Conservation (phyloP, 2,329 filamentous ascomycete genomes). For the Zopfia rhizophila region DNA sequence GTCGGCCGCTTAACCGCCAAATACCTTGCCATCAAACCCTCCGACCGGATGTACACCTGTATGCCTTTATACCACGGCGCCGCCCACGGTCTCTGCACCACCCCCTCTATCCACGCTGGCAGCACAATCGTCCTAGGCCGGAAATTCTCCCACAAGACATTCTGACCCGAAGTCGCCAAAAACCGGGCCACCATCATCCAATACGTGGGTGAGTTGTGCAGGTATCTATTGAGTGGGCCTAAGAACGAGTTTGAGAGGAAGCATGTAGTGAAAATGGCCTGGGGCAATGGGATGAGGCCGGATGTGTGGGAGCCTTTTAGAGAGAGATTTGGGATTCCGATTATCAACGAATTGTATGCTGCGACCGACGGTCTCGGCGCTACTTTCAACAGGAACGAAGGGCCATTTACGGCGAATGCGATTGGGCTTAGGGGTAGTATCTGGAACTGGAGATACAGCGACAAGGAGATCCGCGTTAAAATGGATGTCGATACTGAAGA, state of each 20-base stretch:
- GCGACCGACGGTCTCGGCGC: constrained; percentile 51
- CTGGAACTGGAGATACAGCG: constrained; percentile 44
- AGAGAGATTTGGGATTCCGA: constrained; percentile 50
- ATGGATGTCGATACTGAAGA: constrained; percentile 53
- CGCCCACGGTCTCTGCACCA: constrained; percentile 43
- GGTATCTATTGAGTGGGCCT: constrained; percentile 49
- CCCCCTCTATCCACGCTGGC: constrained; percentile 43
- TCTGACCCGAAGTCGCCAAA: constrained; percentile 50
- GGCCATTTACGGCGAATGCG: constrained; percentile 45
- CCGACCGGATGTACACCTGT: constrained; percentile 47
- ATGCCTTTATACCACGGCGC: constrained; percentile 52
- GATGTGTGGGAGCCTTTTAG: constrained; percentile 55
- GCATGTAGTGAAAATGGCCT: constrained; percentile 47
- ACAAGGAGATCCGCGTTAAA: constrained; percentile 45
- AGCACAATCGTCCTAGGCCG: constrained; percentile 41
- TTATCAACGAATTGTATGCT: constrained; percentile 53
- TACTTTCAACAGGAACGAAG: constrained; percentile 45
- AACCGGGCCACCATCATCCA: constrained; percentile 46
- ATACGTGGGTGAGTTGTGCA: constrained; percentile 51
- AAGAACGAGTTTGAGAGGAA: constrained; percentile 41
- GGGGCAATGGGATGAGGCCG: constrained; percentile 55
- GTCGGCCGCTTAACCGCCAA: constrained; percentile 31
- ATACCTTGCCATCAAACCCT: constrained; percentile 41
- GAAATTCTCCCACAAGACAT: constrained; percentile 48
- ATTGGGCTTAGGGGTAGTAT: constrained; percentile 47